Percentiles rank a stretch among this genome's conserved stretches.
Conservation (phyloP, 2,329 filamentous ascomycete species). For the Cladosporium sp. region DNA sequence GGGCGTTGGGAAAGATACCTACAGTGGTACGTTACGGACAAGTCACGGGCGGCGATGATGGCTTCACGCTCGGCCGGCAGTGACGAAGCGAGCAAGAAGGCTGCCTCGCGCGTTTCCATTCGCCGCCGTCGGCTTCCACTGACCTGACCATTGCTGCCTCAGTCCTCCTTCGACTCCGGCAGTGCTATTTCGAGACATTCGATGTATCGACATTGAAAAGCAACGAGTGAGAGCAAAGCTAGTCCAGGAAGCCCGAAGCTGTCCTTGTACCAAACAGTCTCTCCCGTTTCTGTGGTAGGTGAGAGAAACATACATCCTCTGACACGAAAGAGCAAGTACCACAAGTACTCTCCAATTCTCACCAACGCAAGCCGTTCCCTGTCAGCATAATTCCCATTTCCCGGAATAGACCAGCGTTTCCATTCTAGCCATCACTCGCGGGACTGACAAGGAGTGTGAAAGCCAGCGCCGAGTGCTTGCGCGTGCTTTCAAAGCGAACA, state of each 20-base stretch:
- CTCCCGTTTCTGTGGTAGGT: neutral
- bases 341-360: neutral
- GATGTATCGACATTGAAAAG: neutral
- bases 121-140: conserved; percentile 8
- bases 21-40: neutral
- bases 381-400: neutral
- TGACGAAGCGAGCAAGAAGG: neutral
- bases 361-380: neutral
- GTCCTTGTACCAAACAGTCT: neutral
- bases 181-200: neutral
- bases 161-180: neutral
- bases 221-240: neutral
- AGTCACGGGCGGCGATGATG: conserved; percentile 3
- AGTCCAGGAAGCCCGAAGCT: neutral
- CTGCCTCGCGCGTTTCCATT: neutral
- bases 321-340: neutral
- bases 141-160: neutral
- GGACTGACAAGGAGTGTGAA: neutral
- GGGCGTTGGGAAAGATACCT: conserved; percentile 10
- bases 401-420: neutral
- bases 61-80: neutral
- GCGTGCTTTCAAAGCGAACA: conserved; percentile 22
- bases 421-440: neutral
- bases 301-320: neutral
- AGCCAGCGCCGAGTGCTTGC: neutral